Percentiles rank a stretch among this genome's conserved stretches.
Evolutionary conservation across 2,329 filamentous ascomycete species (phyloP).

Genomic region (Alternaria postmessia): DNA sequence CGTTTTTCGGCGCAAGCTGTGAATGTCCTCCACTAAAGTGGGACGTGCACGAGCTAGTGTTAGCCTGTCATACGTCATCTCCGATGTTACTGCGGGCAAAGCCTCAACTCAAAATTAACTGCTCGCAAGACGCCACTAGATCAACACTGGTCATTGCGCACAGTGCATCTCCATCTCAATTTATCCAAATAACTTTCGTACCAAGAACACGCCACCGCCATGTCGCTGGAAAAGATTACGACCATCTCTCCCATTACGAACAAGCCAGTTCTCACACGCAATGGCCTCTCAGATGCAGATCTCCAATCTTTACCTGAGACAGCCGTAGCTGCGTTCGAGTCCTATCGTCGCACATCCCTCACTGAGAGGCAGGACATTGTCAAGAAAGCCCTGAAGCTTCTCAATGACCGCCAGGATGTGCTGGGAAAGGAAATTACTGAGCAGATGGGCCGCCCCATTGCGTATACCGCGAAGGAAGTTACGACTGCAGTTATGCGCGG

Average conservation of each 20-base stretch:
- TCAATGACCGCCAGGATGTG: conserved; percentile 77
- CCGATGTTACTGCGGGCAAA: conserved; percentile 17
- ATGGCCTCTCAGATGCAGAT: conserved; percentile 75
- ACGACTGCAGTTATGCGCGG: conserved; percentile 84
- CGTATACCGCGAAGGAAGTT: conserved; percentile 84
- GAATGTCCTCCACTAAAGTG: conserved; percentile 15
- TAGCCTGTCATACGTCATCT: conserved; percentile 24
- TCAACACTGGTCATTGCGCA: conserved; percentile 16
- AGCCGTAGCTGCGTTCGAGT: conserved; percentile 77
- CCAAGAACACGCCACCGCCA: conserved; percentile 36
- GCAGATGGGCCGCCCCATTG: conserved; percentile 94
- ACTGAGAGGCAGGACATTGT: conserved; percentile 81
- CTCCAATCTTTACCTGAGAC: conserved; percentile 74
- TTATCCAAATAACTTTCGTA: conserved; percentile 17
- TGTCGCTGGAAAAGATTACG: conserved; percentile 67
- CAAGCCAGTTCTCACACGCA: conserved; percentile 80
- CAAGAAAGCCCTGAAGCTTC: conserved; percentile 75
- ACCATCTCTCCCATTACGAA: conserved; percentile 94
- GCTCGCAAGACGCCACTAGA: conserved; percentile 17
- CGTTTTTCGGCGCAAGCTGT: conserved; percentile 19
- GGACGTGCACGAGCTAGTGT: conserved; percentile 16
- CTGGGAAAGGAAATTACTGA: conserved; percentile 85
- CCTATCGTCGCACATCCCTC: conserved; percentile 78
- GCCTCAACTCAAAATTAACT: conserved; percentile 28
- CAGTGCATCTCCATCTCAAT: conserved; percentile 26